Evolutionary conservation across 305 asterid species (phyloP), one percentile per base, ranked within the genome.

Genomic region (Fraxinus sp.): DNA sequence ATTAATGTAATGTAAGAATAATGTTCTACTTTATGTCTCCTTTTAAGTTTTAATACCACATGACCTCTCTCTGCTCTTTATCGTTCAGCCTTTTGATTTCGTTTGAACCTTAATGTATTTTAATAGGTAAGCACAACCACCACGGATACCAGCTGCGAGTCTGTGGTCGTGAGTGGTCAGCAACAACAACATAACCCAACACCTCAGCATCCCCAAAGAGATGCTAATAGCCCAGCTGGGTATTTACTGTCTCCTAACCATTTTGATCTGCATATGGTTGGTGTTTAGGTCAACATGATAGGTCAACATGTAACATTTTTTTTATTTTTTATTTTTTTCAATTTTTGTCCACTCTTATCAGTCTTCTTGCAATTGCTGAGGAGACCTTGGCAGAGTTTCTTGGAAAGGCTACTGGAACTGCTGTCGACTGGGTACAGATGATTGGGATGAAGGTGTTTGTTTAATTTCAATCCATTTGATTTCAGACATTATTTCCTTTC

Each of bases 351-450:
- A 39, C 18, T 13, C n/a, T 28, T 82, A 1, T 79, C 84, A 96
- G 99, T 88, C 98, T 96, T 83, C 97, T 94, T 72, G 92, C 98
- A 6, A 91, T 96, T 71, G 98, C 99, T 82, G 98, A 96, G 95
- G 99, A 96, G 95, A 92, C 98, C 95, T 91, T 94, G 93, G 88
- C 99, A 91, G 99, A 94, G 98, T 96, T 96, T 93, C 99, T 94
- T 84, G 94, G 97, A 8, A 96, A 96, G 97, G 99, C 99, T 86
- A 96, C 99, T 72, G 98, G 99, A 91, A 96, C 99, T 90, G 98
- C 98, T 92, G 97, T 94, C 88, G 94, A 96, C 89, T 96, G 98
- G 99, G 99, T 94, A 68, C 99, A 94, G 93, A 88, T 96, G 98
- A 93, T 93, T 94, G 98, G 98, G 95, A 94, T 96, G 99, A 96